phyloP scores from a whole-genome alignment of 2,329 filamentous ascomycete genomes.

The Orbilia oligospora region DNA sequence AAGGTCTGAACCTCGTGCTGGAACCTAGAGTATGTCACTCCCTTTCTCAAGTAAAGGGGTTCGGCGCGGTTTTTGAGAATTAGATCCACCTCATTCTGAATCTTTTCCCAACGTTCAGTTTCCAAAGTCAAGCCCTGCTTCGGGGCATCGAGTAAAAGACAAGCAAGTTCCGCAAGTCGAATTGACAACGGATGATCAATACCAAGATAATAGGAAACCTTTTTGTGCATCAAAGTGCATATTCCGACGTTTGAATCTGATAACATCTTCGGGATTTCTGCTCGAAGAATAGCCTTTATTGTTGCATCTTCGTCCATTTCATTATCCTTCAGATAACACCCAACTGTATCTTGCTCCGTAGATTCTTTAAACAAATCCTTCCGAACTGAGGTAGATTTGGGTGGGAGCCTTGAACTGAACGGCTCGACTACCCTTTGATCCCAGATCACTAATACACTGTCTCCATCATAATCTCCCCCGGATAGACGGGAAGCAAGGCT shows the following conservation, averaged over 20 bases:
- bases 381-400: background rate
- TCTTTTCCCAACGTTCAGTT: background rate
- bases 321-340: background rate
- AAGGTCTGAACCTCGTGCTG: background rate
- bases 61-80: background rate
- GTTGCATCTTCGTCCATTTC: background rate
- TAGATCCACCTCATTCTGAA: background rate
- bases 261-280: background rate
- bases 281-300: background rate
- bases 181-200: background rate
- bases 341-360: background rate
- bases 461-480: conserved; percentile 85
- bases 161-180: conserved; percentile 7
- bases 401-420: conserved; percentile 68
- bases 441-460: conserved; percentile 81
- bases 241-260: background rate
- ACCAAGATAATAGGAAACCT: background rate
- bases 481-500: conserved; percentile 79
- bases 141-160: background rate
- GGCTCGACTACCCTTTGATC: conserved; percentile 75
- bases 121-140: conserved; percentile 7
- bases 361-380: background rate
- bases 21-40: background rate
- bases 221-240: background rate
- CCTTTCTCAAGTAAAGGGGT: background rate